Percentiles rank a stretch among this genome's conserved stretches.
These are phyloP conservation scores for Gnomoniopsis sp. DNA, from an alignment of 2,329 filamentous ascomycete genomes.

Conservation along the genomic window DNA sequence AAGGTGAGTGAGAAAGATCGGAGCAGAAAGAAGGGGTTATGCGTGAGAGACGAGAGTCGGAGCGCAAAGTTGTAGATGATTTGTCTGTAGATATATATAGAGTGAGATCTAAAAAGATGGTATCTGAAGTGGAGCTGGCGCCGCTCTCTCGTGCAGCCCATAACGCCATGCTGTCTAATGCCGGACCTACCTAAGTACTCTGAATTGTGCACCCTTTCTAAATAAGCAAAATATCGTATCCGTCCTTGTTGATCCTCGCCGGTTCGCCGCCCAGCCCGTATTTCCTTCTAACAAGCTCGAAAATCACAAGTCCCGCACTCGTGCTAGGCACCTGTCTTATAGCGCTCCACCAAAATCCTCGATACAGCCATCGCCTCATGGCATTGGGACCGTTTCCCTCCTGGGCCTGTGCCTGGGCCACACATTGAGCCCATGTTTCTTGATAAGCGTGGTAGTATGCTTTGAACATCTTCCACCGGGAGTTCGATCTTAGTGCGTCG, in stretches of 20 bases:
- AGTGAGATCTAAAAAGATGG: background rate
- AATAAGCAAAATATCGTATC: constrained; percentile 66
- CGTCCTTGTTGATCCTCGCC: constrained; percentile 63
- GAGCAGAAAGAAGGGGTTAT: background rate
- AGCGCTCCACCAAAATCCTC: constrained; percentile 69
- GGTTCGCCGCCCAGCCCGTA: constrained; percentile 62
- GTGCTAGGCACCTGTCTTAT: constrained; percentile 74
- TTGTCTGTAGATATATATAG: background rate
- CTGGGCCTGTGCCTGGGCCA: constrained; percentile 51
- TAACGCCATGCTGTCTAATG: constrained; percentile 4
- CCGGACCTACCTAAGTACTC: background rate
- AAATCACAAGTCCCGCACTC: constrained; percentile 73
- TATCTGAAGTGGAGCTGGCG: background rate
- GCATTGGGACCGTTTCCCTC: constrained; percentile 36
- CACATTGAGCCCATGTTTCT: constrained; percentile 62
- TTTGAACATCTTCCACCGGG: constrained; percentile 51
- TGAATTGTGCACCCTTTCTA: constrained; percentile 23
- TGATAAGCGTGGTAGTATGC: constrained; percentile 70
- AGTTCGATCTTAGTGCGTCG: constrained; percentile 30
- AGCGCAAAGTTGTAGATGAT: background rate
- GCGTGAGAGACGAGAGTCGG: background rate
- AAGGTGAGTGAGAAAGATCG: constrained; percentile 2
- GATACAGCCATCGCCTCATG: constrained; percentile 62
- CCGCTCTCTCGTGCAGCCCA: background rate
- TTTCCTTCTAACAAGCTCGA: constrained; percentile 71